Base-by-base conservation (phyloP, 768 basidiomycete genomes). In the Solioccasus polychromus region DNA sequence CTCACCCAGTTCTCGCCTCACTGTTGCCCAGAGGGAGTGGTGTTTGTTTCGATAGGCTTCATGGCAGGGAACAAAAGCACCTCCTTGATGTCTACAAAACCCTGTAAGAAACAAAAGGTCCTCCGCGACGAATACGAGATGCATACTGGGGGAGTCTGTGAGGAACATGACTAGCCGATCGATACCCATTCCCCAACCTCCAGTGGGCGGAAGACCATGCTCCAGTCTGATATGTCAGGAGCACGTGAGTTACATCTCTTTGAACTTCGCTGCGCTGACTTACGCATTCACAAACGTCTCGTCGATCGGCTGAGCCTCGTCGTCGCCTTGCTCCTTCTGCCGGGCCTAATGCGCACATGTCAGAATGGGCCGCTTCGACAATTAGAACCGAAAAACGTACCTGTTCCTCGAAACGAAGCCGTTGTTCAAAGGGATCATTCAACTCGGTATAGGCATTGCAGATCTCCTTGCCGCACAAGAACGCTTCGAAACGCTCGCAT, bases 401-500 rank as follows among this genome's bases (percentile, higher is more conserved):
- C 77, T 92, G 90, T 68, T 98, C 96, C 68, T 95, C 92, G 69
- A 99, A 99, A 52, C 96, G 83, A 59, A 91, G 71, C 28, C 93
- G 78, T 70, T 99, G 96, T 68, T 93, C 91, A 63, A 94, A 95
- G 1, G 92, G 96, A 70, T 99, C 96, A 71, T 99, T 99, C 76
- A 99, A 80, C 75, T 99, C 96, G 32, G 96, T 99, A 67, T 99
- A 99, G 19, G 96, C 95, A 60, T 99, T 98, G 76, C 92, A 94
- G 68, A 98, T 84, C 70, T 97, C 95, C 77, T 96, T 94, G 48
- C 92, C 92, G 42, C 92, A 95, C 78, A 99, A 80, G 80, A 99
- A 99, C 8, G 83, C 92, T 67, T 99, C 96, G 72, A 99, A 99
- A 15, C 96, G 92, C 68, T 99, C 96, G 68, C 96, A 98, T 20